Evolutionary conservation across 106 monocot genomes (phyloP).

Genomic region (Dioscorea dumetorum): DNA sequence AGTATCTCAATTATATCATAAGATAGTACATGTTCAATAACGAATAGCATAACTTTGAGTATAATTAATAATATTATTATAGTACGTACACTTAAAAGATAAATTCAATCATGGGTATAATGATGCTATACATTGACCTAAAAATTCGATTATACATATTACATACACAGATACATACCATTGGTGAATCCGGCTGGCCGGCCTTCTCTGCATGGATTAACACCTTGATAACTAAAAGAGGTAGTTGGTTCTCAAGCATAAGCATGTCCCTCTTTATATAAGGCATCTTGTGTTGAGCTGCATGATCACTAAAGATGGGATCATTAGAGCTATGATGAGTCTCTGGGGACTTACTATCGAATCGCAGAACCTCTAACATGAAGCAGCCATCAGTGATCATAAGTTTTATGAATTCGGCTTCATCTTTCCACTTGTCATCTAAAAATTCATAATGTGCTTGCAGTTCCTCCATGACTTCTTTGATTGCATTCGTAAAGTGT

Average conservation of each 20-base stretch:
- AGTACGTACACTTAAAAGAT: no score
- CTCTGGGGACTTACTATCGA: no score
- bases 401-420: conserved; percentile 10
- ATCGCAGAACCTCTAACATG: conserved; percentile 22
- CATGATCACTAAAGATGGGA: conserved; percentile 15
- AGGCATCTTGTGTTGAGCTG: conserved; percentile 3
- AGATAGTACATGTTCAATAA: no score
- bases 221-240: conserved; percentile 9
- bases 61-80: no score
- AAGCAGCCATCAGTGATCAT: conserved; percentile 30
- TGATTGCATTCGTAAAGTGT: conserved; percentile 1
- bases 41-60: no score
- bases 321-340: background rate
- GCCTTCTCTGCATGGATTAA: background rate
- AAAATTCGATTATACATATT: no score
- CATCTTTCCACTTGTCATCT: conserved; percentile 5
- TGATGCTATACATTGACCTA: no score
- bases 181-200: no score
- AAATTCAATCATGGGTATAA: no score
- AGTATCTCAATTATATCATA: no score
- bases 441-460: conserved; percentile 16
- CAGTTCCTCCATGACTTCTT: conserved; percentile 1
- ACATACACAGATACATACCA: no score
- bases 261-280: conserved; percentile 27
- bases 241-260: conserved; percentile 25